Evolutionary conservation across 805 yeast species (phyloP).

Genomic region (Candida coleopterorum): DNA sequence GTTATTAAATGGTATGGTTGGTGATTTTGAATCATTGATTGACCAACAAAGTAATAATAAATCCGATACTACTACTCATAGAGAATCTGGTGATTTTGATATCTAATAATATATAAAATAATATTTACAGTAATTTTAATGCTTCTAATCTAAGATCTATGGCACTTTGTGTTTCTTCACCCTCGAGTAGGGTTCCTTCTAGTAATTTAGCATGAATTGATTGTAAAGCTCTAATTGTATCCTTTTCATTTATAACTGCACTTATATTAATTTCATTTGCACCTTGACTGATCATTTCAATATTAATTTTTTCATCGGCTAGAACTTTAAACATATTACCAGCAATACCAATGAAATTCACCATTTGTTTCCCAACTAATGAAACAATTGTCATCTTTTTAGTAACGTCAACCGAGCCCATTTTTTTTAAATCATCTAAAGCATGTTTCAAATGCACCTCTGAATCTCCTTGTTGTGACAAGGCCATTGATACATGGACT

Average conservation of each 20-base stretch:
- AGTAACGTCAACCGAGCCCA: constrained; percentile 88
- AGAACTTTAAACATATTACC: constrained; percentile 93
- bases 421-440: constrained; percentile 66
- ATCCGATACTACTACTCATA: constrained; percentile 10
- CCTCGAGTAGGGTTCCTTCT: constrained; percentile 33
- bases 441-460: constrained; percentile 64
- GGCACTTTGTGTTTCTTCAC: constrained; percentile 19
- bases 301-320: constrained; percentile 87
- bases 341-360: constrained; percentile 93
- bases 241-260: constrained; percentile 83
- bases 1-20: constrained; percentile 58
- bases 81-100: constrained; percentile 32
- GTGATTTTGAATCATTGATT: constrained; percentile 57
- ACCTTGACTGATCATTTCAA: constrained; percentile 98
- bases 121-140: constrained; percentile 14
- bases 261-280: constrained; percentile 97
- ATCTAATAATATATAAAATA: constrained; percentile 17
- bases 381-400: constrained; percentile 87
- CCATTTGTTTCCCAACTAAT: constrained; percentile 95
- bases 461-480: constrained; percentile 69
- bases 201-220: constrained; percentile 77
- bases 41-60: constrained; percentile 35
- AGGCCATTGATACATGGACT: constrained; percentile 97
- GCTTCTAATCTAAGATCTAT: constrained; percentile 29
- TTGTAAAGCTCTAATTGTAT: constrained; percentile 79